phyloP scores from a whole-genome alignment of 176 grass and related monocot genomes.

The Carex kokanica region DNA sequence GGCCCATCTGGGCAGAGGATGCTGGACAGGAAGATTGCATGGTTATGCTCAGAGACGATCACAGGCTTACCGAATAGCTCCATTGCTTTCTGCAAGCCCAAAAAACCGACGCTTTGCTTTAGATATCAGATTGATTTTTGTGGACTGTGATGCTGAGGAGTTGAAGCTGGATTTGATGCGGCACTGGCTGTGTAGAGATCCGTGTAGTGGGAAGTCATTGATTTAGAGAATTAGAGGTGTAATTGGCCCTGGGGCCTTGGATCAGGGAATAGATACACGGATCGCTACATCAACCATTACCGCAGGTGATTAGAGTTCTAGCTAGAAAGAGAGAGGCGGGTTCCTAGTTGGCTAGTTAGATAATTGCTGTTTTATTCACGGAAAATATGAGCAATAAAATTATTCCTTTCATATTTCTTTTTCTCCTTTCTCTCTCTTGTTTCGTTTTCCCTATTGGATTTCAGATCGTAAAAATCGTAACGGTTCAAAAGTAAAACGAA shows the following conservation, averaged over 20 bases:
- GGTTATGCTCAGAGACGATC: conserved; percentile 86
- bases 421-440: neutral
- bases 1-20: conserved; percentile 84
- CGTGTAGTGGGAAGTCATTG: conserved; percentile 10
- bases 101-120: conserved; percentile 48
- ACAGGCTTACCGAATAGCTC: conserved; percentile 94
- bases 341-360: neutral
- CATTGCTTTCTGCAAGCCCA: conserved; percentile 94
- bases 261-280: conserved; percentile 19
- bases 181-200: conserved; percentile 5
- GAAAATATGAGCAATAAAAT: conserved; percentile 3
- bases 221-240: no score
- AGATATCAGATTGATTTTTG: conserved; percentile 32
- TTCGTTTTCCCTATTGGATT: neutral
- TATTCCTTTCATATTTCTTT: neutral
- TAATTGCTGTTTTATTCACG: neutral
- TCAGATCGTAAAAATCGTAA: conserved; percentile 7
- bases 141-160: neutral
- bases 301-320: neutral
- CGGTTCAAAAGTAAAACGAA: neutral
- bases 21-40: conserved; percentile 93
- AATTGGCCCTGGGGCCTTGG: neutral
- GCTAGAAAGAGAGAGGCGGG: neutral
- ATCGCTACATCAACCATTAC: conserved; percentile 16
- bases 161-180: conserved; percentile 1